Base-by-base conservation (phyloP, 164 flowering plant species). In the Umbellularia californica region DNA sequence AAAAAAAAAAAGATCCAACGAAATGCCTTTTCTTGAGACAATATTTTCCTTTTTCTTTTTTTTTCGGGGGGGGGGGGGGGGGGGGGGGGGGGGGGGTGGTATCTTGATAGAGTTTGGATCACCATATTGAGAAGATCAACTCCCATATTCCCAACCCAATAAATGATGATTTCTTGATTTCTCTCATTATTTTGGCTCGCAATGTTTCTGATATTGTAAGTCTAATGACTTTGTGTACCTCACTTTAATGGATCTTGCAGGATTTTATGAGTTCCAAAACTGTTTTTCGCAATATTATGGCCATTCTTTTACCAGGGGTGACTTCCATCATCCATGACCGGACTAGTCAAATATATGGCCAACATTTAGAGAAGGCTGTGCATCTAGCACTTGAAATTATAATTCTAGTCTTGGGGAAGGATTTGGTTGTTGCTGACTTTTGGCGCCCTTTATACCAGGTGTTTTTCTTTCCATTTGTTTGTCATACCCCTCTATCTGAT, bases 371-470 rank as follows among this genome's bases (percentile, higher is more conserved):
- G 86, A 91, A 90, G 81, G 97, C 99, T 72, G 95, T 96, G 41
- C 90, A 84, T 66, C 88, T 96, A 7, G 88, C 90, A 25, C 77
- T 96, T 80, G 97, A 96, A 84, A 92, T 96, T 77, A 76, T 96
- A 50, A 74, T 90, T 70, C 94, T 94, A 76, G 86, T 91, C 67
- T 80, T 92, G 62, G 97, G 87, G 74, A 94, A 94, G 86, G 99
- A 96, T 82, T 71, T 86, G 27, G 52, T 75, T 76, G 84, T 96
- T 78, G 86, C 97, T 83, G 99, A 96, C 81, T 88, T 73, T 65
- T 96, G 94, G 99, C 93, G 98, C 70, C 99, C 99, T 76, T 65
- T 94, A 9, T 96, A 88, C 77, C 97, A 91, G 94, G 99, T 92
- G 78, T 11, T 41, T 74, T 13, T 72, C 47, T 24, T 52, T 64